phyloP scores from a whole-genome alignment of 2,329 filamentous ascomycete genomes.

The Apiospora marii region DNA sequence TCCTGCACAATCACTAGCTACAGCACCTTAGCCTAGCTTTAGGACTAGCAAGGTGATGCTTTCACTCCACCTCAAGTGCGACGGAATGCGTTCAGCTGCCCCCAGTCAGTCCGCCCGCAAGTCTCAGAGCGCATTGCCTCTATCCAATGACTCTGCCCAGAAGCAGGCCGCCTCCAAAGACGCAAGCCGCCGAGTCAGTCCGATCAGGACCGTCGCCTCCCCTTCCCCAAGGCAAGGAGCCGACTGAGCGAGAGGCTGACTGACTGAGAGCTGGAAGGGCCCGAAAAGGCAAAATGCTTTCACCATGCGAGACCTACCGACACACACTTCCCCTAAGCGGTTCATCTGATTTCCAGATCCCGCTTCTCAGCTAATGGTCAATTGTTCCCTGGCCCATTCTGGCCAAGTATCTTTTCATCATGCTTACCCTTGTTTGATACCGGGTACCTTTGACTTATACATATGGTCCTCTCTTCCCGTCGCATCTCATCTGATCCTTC shows the following conservation, averaged over 20 bases:
- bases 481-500: slow-evolving; percentile 15
- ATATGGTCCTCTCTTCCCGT: background rate
- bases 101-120: slow-evolving; percentile 10
- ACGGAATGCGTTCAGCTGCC: slow-evolving; percentile 8
- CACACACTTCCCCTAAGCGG: slow-evolving; percentile 3
- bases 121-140: background rate
- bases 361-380: background rate
- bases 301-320: background rate
- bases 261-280: background rate
- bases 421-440: background rate
- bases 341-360: slow-evolving; percentile 2
- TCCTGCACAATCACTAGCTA: background rate
- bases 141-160: slow-evolving; percentile 3
- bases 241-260: slow-evolving; percentile 5
- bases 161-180: background rate
- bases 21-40: background rate
- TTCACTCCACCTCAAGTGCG: slow-evolving; percentile 9
- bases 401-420: slow-evolving; percentile 6
- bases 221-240: background rate
- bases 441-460: slow-evolving; percentile 5
- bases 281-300: background rate
- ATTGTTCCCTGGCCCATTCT: background rate
- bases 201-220: background rate
- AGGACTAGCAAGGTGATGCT: background rate
- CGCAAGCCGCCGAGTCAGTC: slow-evolving; percentile 9